phyloP scores from a whole-genome alignment of 1,284 basidiomycete species.

The Tranzscheliella williamsii region DNA sequence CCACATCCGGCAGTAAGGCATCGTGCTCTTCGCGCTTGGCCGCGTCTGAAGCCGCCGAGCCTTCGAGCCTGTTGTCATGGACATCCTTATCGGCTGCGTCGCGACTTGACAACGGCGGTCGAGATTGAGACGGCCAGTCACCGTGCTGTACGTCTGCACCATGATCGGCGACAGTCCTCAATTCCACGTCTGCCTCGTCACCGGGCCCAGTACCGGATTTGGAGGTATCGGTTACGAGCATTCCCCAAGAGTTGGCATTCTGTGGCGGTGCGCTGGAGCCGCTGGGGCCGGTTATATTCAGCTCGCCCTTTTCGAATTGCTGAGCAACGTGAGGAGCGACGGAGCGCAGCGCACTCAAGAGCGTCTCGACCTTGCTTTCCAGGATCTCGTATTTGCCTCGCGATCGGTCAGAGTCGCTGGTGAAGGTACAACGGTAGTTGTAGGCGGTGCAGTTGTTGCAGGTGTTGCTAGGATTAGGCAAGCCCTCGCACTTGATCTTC shows the following conservation, averaged over 20 bases:
- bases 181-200: not conserved
- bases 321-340: constrained; percentile 47
- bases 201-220: not conserved
- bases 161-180: not conserved
- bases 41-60: not conserved
- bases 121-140: not conserved
- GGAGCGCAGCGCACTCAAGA: constrained; percentile 43
- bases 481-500: constrained; percentile 51
- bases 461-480: constrained; percentile 42
- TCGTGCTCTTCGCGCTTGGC: constrained; percentile 21
- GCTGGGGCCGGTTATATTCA: constrained; percentile 32
- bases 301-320: constrained; percentile 46
- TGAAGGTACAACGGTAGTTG: constrained; percentile 49
- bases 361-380: constrained; percentile 51
- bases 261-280: constrained; percentile 33
- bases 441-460: constrained; percentile 49
- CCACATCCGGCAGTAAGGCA: constrained; percentile 45
- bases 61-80: not conserved
- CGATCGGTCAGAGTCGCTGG: constrained; percentile 39
- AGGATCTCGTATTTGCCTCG: constrained; percentile 56
- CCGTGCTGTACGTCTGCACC: not conserved
- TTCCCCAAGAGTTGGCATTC: constrained; percentile 30
- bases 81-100: not conserved
- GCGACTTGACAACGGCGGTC: not conserved
- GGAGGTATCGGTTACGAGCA: constrained; percentile 2